phyloP scores from a whole-genome alignment of 768 basidiomycete genomes.

The Trametes cubensis region DNA sequence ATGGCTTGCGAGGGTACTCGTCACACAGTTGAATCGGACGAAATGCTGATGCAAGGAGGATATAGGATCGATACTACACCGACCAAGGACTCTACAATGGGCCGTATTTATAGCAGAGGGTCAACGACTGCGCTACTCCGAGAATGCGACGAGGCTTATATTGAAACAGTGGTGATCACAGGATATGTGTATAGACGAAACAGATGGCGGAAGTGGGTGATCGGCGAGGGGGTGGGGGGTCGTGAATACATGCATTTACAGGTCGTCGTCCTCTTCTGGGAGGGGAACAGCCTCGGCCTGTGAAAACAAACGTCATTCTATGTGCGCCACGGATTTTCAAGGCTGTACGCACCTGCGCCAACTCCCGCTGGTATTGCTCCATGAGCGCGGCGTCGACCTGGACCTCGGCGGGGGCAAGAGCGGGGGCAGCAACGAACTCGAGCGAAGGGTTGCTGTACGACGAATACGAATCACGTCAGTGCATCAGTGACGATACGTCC shows the following conservation, averaged over 20 bases:
- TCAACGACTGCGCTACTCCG: constrained; percentile 9
- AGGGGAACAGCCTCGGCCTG: constrained; percentile 92
- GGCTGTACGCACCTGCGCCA: constrained; percentile 56
- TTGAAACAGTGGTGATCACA: constrained; percentile 30
- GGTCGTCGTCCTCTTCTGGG: constrained; percentile 94
- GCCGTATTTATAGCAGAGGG: constrained; percentile 10
- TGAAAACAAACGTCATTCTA: constrained; percentile 11
- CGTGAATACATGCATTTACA: constrained; percentile 27
- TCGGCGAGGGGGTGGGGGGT: constrained; percentile 10
- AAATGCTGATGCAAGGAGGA: background rate
- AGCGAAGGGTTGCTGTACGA: constrained; percentile 71
- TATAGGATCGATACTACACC: constrained; percentile 13
- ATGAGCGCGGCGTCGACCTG: constrained; percentile 78
- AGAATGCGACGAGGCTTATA: constrained; percentile 22
- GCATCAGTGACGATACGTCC: no score
- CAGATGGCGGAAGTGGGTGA: constrained; percentile 18
- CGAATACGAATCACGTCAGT: background rate
- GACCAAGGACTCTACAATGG: constrained; percentile 18
- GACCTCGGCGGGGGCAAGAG: constrained; percentile 93
- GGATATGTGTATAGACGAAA: constrained; percentile 26
- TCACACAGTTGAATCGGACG: no score
- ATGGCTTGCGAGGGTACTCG: no score
- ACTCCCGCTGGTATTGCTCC: constrained; percentile 75
- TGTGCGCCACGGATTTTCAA: background rate
- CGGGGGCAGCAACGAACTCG: constrained; percentile 96